A percentile compares a stretch with the other conserved stretches of the same genome.
Evolutionary conservation across 257 asterid genomes (phyloP).

Genomic region (Nicotiana undulata): DNA sequence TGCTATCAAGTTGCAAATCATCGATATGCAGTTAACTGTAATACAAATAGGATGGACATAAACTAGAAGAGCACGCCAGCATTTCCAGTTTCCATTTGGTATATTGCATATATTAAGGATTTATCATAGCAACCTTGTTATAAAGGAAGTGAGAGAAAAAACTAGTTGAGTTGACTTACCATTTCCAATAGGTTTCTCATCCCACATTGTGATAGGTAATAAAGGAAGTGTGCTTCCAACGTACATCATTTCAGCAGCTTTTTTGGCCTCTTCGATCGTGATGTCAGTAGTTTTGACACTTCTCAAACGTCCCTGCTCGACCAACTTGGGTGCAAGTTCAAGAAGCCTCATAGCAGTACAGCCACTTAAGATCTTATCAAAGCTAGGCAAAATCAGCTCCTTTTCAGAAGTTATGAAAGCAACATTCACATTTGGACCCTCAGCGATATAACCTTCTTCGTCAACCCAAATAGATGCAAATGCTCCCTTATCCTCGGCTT

Average conservation of each 20-base stretch:
- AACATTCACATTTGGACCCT: conserved; percentile 91
- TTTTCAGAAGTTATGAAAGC: conserved; percentile 54
- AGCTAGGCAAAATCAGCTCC: conserved; percentile 63
- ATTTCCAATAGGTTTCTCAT: conserved; percentile 69
- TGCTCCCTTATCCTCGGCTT: conserved; percentile 78
- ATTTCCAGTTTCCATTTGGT: background rate
- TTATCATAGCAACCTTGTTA: background rate
- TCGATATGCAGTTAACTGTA: background rate
- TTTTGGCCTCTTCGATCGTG: conserved; percentile 48
- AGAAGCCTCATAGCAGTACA: conserved; percentile 87
- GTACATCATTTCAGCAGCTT: conserved; percentile 70
- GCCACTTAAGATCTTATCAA: conserved; percentile 70
- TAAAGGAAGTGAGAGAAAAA: background rate
- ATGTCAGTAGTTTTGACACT: conserved; percentile 39
- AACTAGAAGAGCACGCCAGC: background rate
- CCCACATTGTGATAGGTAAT: conserved; percentile 67
- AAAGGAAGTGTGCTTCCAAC: conserved; percentile 93
- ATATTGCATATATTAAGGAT: background rate
- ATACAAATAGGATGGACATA: too few species aligned
- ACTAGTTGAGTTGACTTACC: conserved; percentile 30
- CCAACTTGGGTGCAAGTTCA: conserved; percentile 59
- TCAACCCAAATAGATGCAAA: conserved; percentile 75
- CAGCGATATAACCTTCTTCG: conserved; percentile 65
- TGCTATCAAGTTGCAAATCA: background rate
- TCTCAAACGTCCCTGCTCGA: conserved; percentile 51